Evolutionary conservation across 495 filamentous ascomycete genomes (phyloP).

Genomic region (Aspergillus heteromorphus): DNA sequence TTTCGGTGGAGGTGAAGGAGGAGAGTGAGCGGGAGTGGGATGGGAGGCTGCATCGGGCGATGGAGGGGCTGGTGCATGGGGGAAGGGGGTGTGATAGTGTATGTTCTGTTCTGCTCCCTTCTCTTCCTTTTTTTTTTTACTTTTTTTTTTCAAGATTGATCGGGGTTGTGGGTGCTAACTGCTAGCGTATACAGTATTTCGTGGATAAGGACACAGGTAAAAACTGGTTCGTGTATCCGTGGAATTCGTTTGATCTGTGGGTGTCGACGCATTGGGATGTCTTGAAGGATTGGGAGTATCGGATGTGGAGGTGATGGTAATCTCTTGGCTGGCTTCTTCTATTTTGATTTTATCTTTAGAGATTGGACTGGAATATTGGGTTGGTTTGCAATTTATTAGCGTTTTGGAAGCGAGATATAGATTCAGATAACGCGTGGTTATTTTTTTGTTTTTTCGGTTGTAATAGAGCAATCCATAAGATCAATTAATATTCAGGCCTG

Average conservation of each 20-base stretch:
- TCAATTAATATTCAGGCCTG: background rate
- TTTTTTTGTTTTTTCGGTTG: too few species aligned
- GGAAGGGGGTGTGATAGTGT: slow-evolving; percentile 9
- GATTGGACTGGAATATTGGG: too few species aligned
- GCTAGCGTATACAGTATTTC: slow-evolving; percentile 7
- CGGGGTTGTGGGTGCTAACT: background rate
- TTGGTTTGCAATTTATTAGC: too few species aligned
- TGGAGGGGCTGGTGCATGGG: slow-evolving; percentile 8
- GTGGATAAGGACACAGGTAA: slow-evolving; percentile 9
- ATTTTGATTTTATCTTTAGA: too few species aligned
- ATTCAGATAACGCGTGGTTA: too few species aligned
- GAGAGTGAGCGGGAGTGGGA: slow-evolving; percentile 6
- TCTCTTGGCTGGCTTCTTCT: too few species aligned
- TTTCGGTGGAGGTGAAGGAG: slow-evolving; percentile 3
- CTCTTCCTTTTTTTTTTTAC: background rate
- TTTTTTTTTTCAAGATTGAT: background rate
- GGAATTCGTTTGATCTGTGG: slow-evolving; percentile 14
- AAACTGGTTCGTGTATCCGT: slow-evolving; percentile 15
- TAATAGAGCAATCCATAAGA: background rate
- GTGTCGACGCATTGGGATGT: slow-evolving; percentile 1
- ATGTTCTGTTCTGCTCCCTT: background rate
- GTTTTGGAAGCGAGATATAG: too few species aligned
- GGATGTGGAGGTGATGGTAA: background rate
- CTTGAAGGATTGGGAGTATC: slow-evolving; percentile 5
- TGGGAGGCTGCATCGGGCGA: slow-evolving; percentile 2